Percentiles rank a stretch among this genome's conserved stretches.
These are phyloP conservation scores for Cryptococcus jaspeensis DNA, from an alignment of 1,284 basidiomycete genomes.

Conservation along the genomic window DNA sequence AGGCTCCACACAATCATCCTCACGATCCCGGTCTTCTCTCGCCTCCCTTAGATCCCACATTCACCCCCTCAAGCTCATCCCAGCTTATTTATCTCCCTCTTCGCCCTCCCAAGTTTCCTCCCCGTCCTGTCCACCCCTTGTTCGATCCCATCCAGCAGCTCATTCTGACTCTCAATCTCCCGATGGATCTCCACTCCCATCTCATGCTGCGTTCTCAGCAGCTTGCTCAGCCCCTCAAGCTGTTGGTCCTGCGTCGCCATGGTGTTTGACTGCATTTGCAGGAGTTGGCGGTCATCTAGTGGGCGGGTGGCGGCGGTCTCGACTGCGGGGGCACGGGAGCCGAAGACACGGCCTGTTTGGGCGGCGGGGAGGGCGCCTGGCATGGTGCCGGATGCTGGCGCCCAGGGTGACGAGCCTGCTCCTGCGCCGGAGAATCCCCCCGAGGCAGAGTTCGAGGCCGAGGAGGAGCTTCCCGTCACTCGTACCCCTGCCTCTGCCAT, in stretches of 20 bases:
- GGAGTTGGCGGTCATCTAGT: conserved; percentile 74
- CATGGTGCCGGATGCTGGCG: conserved; percentile 1
- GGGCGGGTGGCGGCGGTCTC: conserved; percentile 86
- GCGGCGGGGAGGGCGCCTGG: background rate
- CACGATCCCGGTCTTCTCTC: background rate
- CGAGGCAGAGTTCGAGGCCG: background rate
- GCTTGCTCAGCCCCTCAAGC: conserved; percentile 71
- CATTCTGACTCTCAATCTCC: conserved; percentile 82
- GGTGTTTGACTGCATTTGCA: conserved; percentile 74
- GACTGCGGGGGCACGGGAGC: conserved; percentile 58
- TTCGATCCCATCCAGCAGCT: conserved; percentile 76
- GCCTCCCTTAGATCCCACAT: too few relatives aligned
- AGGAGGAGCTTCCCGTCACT: conserved; percentile 8
- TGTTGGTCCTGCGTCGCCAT: conserved; percentile 83
- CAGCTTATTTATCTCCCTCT: conserved; percentile 71
- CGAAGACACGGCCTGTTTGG: conserved; percentile 66
- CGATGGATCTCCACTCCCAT: conserved; percentile 82
- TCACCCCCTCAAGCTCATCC: conserved; percentile 6
- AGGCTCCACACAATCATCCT: background rate
- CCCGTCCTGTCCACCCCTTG: conserved; percentile 72
- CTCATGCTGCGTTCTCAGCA: conserved; percentile 80
- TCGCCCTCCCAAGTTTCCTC: conserved; percentile 71
- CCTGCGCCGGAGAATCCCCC: background rate
- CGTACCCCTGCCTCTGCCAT: conserved; percentile 49
- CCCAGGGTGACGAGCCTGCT: background rate